Evolutionary conservation across 2,329 filamentous ascomycete species (phyloP).

Genomic region (Diplocarpon rosae): DNA sequence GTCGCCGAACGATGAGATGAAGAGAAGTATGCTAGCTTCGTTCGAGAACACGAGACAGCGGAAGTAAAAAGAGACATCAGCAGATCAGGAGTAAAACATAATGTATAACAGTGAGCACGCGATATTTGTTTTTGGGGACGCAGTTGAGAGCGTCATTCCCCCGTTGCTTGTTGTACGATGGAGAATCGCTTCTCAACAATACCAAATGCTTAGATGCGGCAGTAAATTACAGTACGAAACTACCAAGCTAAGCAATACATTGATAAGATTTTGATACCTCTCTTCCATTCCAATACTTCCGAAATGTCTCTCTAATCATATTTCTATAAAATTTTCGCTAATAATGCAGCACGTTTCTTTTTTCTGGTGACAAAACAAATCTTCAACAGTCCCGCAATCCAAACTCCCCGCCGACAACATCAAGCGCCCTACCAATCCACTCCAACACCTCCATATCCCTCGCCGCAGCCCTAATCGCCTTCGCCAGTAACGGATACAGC

Average conservation of each 20-base stretch:
- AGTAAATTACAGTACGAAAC: slow-evolving; percentile 6
- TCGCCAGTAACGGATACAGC: slow-evolving; percentile 67
- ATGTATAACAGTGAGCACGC: slow-evolving; percentile 13
- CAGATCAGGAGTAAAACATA: slow-evolving; percentile 4
- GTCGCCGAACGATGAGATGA: slow-evolving; percentile 31
- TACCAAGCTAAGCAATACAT: slow-evolving; percentile 2
- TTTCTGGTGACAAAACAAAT: not conserved
- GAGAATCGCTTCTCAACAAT: slow-evolving; percentile 13
- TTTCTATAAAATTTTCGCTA: not conserved
- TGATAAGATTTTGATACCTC: too few species aligned
- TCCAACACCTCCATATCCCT: slow-evolving; percentile 50
- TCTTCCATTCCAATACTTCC: not conserved
- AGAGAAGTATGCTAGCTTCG: slow-evolving; percentile 36
- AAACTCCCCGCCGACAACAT: slow-evolving; percentile 49
- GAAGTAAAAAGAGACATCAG: slow-evolving; percentile 13
- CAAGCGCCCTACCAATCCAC: slow-evolving; percentile 48
- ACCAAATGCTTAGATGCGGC: slow-evolving; percentile 2
- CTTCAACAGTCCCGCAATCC: slow-evolving; percentile 18
- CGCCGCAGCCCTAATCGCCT: slow-evolving; percentile 48
- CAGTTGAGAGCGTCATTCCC: slow-evolving; percentile 7
- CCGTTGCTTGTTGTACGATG: slow-evolving; percentile 5
- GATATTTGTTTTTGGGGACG: slow-evolving; percentile 6
- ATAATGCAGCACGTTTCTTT: not conserved
- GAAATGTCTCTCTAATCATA: not conserved
- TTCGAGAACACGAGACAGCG: slow-evolving; percentile 32